Evolutionary conservation across 495 filamentous ascomycete species (phyloP).

Genomic region (Staphylotrichum tortipilum): DNA sequence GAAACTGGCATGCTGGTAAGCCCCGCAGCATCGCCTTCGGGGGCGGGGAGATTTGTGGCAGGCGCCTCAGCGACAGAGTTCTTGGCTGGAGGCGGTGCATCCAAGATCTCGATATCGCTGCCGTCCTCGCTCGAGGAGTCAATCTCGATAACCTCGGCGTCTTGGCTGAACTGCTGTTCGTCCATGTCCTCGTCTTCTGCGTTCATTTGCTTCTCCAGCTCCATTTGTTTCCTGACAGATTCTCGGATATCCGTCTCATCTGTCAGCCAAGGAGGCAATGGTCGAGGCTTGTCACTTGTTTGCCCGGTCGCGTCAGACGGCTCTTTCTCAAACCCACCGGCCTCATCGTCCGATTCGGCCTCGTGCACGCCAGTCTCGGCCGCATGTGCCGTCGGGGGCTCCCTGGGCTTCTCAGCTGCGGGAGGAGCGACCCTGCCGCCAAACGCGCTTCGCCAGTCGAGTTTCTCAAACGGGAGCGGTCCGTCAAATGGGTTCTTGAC

Average conservation of each 20-base stretch:
- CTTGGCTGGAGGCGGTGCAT: constrained; percentile 28
- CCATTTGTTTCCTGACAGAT: constrained; percentile 38
- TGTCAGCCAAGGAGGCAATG: constrained; percentile 83
- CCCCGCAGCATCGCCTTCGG: constrained; percentile 4
- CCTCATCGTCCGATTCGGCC: constrained; percentile 41
- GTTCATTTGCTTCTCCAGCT: constrained; percentile 37
- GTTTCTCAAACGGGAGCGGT: constrained; percentile 80
- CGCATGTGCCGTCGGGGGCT: constrained; percentile 4
- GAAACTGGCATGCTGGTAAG: no score
- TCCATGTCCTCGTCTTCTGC: constrained; percentile 45
- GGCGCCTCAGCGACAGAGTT: not conserved
- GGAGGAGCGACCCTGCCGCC: constrained; percentile 40
- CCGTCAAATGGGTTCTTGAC: constrained; percentile 58
- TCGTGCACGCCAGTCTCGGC: constrained; percentile 20
- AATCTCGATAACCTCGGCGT: constrained; percentile 34
- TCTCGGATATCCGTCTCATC: constrained; percentile 46
- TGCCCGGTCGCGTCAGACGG: not conserved
- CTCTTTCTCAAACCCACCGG: constrained; percentile 54
- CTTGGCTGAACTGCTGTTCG: constrained; percentile 25
- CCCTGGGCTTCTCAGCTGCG: constrained; percentile 15
- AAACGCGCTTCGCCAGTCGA: constrained; percentile 58
- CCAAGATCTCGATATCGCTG: constrained; percentile 50
- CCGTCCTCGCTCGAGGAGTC: constrained; percentile 39
- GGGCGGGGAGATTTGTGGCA: constrained; percentile 11
- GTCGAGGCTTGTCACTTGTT: constrained; percentile 46